Conservation (phyloP, 768 basidiomycete species). For the Leccinum subtestaceum region DNA sequence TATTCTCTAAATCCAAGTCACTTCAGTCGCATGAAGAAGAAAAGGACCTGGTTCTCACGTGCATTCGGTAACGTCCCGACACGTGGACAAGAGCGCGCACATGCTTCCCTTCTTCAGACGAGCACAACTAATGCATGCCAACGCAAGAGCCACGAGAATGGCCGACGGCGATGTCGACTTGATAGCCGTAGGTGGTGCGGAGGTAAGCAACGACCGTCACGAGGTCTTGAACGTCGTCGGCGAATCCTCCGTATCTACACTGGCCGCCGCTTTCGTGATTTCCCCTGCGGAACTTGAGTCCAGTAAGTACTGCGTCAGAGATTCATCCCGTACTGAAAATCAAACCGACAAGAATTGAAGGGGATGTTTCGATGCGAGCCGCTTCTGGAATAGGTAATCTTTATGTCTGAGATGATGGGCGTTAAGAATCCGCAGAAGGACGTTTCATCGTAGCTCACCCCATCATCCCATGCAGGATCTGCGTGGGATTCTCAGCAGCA, state of each 20-base stretch:
- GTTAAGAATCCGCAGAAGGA: background rate
- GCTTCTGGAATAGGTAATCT: constrained; percentile 79
- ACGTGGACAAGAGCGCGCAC: constrained; percentile 69
- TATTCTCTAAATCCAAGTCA: constrained; percentile 19
- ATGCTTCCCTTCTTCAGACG: constrained; percentile 51
- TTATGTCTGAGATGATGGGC: constrained; percentile 57
- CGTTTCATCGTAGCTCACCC: constrained; percentile 47
- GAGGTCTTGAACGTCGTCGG: constrained; percentile 65
- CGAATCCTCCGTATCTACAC: constrained; percentile 59
- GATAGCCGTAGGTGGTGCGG: constrained; percentile 57
- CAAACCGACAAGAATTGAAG: constrained; percentile 81
- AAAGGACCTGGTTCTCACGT: constrained; percentile 41
- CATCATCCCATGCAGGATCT: constrained; percentile 80
- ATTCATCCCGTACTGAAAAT: constrained; percentile 62
- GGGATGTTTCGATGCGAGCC: constrained; percentile 60
- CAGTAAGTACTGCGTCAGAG: constrained; percentile 2
- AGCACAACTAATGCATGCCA: constrained; percentile 66
- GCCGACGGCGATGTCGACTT: constrained; percentile 65
- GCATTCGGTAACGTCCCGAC: constrained; percentile 78
- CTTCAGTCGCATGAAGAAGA: constrained; percentile 7
- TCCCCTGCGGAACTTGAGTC: constrained; percentile 44
- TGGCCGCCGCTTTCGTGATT: constrained; percentile 73
- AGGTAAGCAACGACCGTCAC: constrained; percentile 63
- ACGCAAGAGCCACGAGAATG: constrained; percentile 76
- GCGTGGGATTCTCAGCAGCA: constrained; percentile 18